Evolutionary conservation across 768 basidiomycete species (phyloP), one percentile per base, ranked within the genome.

Genomic region (Exidia glandulosa): DNA sequence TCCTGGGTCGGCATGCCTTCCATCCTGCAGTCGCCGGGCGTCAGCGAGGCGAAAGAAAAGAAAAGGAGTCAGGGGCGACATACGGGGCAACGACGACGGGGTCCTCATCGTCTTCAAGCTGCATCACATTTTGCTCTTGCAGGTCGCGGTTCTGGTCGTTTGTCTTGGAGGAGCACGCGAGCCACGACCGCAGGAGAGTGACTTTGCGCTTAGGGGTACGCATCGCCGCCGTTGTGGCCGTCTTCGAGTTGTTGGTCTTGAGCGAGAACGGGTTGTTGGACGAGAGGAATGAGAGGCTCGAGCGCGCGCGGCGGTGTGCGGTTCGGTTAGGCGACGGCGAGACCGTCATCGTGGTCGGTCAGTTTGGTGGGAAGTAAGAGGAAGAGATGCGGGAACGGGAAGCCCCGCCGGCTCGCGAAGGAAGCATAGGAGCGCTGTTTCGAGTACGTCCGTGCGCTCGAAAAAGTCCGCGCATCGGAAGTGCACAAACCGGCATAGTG

Each of bases 381-480:
- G n/a, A n/a, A n/a, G n/a, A n/a, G n/a, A n/a, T n/a, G n/a, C n/a
- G n/a, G n/a, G n/a, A n/a, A n/a, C n/a, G n/a, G n/a, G n/a, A n/a
- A n/a, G n/a, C n/a, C n/a, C n/a, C n/a, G n/a, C n/a, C n/a, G n/a
- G n/a, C n/a, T 76, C 75, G 29, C 90, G 81, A 6, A 94, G 76
- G 2, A 95, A 77, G 0, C 85, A 74, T 3, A 95, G 90, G 65
- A 92, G 86, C 2, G 89, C 86, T 2, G 89, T 80, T 68, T 95
- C 93, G 31, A 94, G 74, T 3, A 87, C 67, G 66, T 90, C 89
- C 0, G 84, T 87, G 69, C 81, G 87, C 68, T 87, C 84, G 56
- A 90, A 74, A 68, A 90, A 91, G 3, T 72, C 71, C 77, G 73
- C 9, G 82, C 76, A 61, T 93, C 90, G 70, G 94, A 95, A 2